These are phyloP conservation scores for Venturia oleaginea DNA, from an alignment of 2,329 filamentous ascomycete species.

Conservation along the genomic window DNA sequence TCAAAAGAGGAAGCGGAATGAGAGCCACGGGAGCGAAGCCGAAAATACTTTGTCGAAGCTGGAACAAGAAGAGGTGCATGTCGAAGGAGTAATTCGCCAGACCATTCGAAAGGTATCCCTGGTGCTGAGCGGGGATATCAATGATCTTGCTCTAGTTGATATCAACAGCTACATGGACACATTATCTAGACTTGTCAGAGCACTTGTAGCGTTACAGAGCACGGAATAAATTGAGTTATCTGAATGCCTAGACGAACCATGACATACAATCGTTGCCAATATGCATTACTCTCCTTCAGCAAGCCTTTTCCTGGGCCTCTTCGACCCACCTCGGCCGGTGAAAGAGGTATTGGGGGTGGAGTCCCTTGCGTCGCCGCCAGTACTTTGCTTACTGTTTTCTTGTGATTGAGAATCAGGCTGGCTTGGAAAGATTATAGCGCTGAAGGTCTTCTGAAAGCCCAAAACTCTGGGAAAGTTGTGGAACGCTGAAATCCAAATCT, in stretches of 20 bases:
- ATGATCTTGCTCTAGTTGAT: not conserved
- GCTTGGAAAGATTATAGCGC: slow-evolving; percentile 14
- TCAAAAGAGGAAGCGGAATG: slow-evolving; percentile 16
- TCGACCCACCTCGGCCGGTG: slow-evolving; percentile 13
- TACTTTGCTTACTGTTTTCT: slow-evolving; percentile 13
- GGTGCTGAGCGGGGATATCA: no score
- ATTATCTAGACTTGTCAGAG: slow-evolving; percentile 1
- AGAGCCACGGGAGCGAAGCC: slow-evolving; percentile 9
- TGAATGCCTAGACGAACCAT: not conserved
- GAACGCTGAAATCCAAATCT: slow-evolving; percentile 14
- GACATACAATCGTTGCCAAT: not conserved
- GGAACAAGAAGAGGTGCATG: no score
- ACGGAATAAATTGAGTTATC: not conserved
- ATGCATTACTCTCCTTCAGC: not conserved
- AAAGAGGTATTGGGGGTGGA: slow-evolving; percentile 14
- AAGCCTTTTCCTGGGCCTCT: slow-evolving; percentile 13
- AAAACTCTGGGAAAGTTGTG: slow-evolving; percentile 13
- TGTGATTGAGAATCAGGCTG: slow-evolving; percentile 13
- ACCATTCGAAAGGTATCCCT: no score
- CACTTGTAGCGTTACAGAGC: not conserved
- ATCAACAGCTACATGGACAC: not conserved
- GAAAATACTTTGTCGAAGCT: no score
- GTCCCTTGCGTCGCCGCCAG: slow-evolving; percentile 11
- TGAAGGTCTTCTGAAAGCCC: slow-evolving; percentile 13
- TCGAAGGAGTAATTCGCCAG: not conserved